Base-by-base conservation (phyloP, 2,329 filamentous ascomycete genomes). In the Apiospora arundinis region DNA sequence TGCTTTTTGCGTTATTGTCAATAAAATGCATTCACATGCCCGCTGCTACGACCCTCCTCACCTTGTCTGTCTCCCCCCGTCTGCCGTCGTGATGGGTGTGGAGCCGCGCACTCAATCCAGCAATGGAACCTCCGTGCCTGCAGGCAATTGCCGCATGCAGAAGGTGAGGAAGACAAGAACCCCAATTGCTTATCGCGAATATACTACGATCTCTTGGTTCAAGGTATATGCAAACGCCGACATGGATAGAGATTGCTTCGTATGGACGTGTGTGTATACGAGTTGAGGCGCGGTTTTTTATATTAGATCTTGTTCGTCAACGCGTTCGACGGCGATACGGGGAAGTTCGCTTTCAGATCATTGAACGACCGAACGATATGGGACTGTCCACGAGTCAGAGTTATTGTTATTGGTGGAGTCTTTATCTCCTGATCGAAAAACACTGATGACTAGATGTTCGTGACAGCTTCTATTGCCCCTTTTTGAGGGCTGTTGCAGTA, bases 121-220 rank as follows among this genome's bases (percentile, higher is more conserved):
- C 56, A 37, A 63, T 14, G 56, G 56, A 23, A 32, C 28, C 32
- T 32, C 56, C 2, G 11, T 40, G 28, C 56, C 32, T 63, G 56
- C 56, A 37, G 52, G 25, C 52, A 60, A 63, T 63, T 63, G 56
- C 56, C 56, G 56, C 9, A 63, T 40, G 56, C 4, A 63, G 56
- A 63, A 63, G 56, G 56, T 63, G 56, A 40, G 8, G 9, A 32
- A 63, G 56, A 25, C 28, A 37, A 12, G 32, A 28, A 37, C 28
- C 28, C 52, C 52, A 28, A 60, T 21, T 18, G 52, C 52, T 60
- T 60, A 60, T 60, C 52, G 52, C 25, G 28, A 28, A 60, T 32
- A n/a, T n/a, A n/a, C 49, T 32, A 60, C 52, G 28, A 60, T 60
- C 52, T 37, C 28, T 37, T 21, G 28, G 21, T 9, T 9, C 48